A percentile compares a stretch with the other conserved stretches of the same genome.
phyloP scores from a whole-genome alignment of 441 rosid genomes.

The Dalechampia spathulata region DNA sequence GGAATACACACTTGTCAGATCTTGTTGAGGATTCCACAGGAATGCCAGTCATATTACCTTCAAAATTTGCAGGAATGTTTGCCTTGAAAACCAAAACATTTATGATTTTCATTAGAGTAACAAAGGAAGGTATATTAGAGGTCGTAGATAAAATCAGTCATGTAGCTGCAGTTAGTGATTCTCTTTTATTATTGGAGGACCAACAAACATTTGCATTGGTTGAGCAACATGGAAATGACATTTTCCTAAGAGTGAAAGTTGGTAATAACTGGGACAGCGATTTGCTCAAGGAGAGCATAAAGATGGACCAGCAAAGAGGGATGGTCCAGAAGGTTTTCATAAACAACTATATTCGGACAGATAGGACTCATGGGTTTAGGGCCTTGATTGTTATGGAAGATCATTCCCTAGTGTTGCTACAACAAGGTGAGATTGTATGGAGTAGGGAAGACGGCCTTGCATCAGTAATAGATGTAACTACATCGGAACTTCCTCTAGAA shows the following conservation, averaged over 20 bases:
- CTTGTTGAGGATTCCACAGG: slow-evolving; percentile 49
- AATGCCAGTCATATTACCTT: slow-evolving; percentile 44
- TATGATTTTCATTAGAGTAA: slow-evolving; percentile 47
- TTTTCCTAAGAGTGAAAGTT: slow-evolving; percentile 70
- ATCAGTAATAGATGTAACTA: slow-evolving; percentile 73
- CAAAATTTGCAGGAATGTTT: slow-evolving; percentile 52
- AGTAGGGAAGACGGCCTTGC: slow-evolving; percentile 95
- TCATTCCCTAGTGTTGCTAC: slow-evolving; percentile 85
- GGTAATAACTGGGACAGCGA: slow-evolving; percentile 53
- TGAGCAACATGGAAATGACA: slow-evolving; percentile 52
- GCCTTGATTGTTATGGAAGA: slow-evolving; percentile 97
- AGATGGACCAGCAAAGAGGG: slow-evolving; percentile 78
- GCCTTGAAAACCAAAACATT: slow-evolving; percentile 38
- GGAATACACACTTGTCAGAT: slow-evolving; percentile 46
- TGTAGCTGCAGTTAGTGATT: slow-evolving; percentile 68
- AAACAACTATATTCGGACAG: slow-evolving; percentile 82
- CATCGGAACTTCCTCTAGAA: slow-evolving; percentile 86
- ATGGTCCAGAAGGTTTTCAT: slow-evolving; percentile 80
- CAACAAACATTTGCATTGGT: slow-evolving; percentile 69
- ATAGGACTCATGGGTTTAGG: slow-evolving; percentile 91
- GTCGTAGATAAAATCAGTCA: slow-evolving; percentile 51
- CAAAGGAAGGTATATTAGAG: slow-evolving; percentile 56
- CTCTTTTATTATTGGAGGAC: slow-evolving; percentile 57
- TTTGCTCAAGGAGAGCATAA: slow-evolving; percentile 66
- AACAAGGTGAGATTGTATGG: slow-evolving; percentile 97